A percentile compares a stretch with the other conserved stretches of the same genome.
Conservation (phyloP, 768 basidiomycete genomes). For the Lentinula detonsa region DNA sequence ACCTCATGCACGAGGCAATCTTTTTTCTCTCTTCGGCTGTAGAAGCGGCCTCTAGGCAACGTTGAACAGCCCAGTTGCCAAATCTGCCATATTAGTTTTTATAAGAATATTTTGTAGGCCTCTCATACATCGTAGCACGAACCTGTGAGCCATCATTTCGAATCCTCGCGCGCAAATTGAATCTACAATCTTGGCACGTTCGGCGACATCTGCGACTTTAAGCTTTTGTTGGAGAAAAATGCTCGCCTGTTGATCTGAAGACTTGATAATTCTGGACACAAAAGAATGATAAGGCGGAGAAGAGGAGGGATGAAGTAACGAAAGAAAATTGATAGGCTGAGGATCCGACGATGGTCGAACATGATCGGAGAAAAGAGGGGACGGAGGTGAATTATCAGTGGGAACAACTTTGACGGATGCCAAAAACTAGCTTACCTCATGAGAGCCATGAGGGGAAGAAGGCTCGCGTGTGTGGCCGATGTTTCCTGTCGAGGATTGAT, state of each 20-base stretch:
- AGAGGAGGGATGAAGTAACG: conserved; percentile 78
- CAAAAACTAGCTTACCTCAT: conserved; percentile 42
- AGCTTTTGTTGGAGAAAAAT: conserved; percentile 89
- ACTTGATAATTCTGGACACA: conserved; percentile 81
- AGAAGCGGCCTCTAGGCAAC: conserved; percentile 78
- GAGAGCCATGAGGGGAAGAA: conserved; percentile 9
- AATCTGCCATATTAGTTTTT: conserved; percentile 42
- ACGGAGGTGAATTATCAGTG: not conserved
- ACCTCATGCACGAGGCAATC: conserved; percentile 87
- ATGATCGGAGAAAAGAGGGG: conserved; percentile 13
- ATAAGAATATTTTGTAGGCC: not conserved
- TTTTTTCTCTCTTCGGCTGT: conserved; percentile 70
- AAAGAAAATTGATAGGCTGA: conserved; percentile 87
- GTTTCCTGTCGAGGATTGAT: conserved; percentile 2
- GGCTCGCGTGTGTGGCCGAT: not conserved
- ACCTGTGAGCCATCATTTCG: conserved; percentile 90
- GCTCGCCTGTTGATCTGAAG: conserved; percentile 85
- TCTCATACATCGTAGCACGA: not conserved
- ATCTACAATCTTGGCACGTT: conserved; percentile 79
- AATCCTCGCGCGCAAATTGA: conserved; percentile 81
- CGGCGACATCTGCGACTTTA: conserved; percentile 75
- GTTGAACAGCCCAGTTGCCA: conserved; percentile 88
- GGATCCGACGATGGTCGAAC: not conserved
- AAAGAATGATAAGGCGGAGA: conserved; percentile 80
- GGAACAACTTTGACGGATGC: not conserved